These are phyloP conservation scores for Podosphaera aphanis DNA, from an alignment of 2,329 filamentous ascomycete species.

Conservation along the genomic window DNA sequence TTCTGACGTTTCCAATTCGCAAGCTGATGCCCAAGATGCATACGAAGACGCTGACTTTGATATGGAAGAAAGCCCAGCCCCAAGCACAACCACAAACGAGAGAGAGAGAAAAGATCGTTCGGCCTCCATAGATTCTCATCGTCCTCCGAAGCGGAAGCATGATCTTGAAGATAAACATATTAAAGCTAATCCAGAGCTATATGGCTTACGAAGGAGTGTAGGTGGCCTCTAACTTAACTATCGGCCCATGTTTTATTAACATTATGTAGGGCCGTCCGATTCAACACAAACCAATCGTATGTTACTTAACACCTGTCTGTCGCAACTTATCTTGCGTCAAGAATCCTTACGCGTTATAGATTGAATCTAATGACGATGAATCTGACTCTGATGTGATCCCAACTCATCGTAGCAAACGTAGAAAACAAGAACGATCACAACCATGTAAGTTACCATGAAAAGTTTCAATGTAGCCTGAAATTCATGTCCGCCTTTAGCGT, in stretches of 20 bases:
- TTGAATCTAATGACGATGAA: constrained; percentile 32
- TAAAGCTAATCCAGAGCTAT: constrained; percentile 76
- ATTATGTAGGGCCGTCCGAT: constrained; percentile 27
- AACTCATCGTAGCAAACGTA: constrained; percentile 34
- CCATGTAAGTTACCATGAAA: constrained; percentile 27
- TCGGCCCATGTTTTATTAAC: constrained; percentile 1
- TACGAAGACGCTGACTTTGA: constrained; percentile 57
- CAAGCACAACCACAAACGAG: constrained; percentile 22
- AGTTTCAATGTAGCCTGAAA: constrained; percentile 6
- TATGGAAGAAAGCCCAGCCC: constrained; percentile 35
- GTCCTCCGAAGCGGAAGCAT: constrained; percentile 50
- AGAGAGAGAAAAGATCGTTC: constrained; percentile 28
- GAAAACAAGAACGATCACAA: constrained; percentile 40
- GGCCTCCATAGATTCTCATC: constrained; percentile 46
- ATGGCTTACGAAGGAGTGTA: constrained; percentile 84
- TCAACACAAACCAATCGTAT: constrained; percentile 30
- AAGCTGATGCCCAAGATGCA: constrained; percentile 23
- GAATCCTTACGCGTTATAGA: constrained; percentile 17
- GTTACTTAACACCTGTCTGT: constrained; percentile 9
- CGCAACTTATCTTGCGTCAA: neutral
- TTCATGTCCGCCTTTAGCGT: constrained; percentile 22
- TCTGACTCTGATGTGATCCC: constrained; percentile 52
- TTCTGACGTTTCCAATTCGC: constrained; percentile 13
- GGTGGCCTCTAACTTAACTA: constrained; percentile 2
- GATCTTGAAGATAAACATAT: constrained; percentile 56